Evolutionary conservation across 2,329 filamentous ascomycete species (phyloP).

Genomic region (Scortechinia acanthostroma): DNA sequence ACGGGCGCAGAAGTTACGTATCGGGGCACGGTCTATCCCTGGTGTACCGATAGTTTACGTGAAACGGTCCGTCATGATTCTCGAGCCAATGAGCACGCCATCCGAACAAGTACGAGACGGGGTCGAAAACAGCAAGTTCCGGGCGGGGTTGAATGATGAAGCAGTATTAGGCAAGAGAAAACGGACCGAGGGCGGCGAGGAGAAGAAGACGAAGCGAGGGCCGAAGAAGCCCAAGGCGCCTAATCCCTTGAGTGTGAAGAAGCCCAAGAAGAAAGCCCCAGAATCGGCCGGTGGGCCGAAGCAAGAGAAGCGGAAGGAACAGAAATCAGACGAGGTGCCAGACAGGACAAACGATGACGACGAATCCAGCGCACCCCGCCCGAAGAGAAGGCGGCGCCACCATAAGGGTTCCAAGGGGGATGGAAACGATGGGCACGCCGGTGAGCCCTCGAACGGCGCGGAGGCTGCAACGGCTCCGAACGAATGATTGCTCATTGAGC

Average conservation of each 20-base stretch:
- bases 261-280: constrained; percentile 45
- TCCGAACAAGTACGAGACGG: constrained; percentile 55
- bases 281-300: constrained; percentile 8
- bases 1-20: constrained; percentile 20
- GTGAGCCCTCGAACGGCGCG: background rate
- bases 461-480: background rate
- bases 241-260: constrained; percentile 67
- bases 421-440: background rate
- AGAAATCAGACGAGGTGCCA: background rate
- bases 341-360: background rate
- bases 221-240: constrained; percentile 58
- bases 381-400: background rate
- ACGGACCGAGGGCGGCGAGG: constrained; percentile 31
- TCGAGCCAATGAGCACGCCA: constrained; percentile 65
- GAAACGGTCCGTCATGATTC: constrained; percentile 23
- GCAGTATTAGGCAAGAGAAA: constrained; percentile 38
- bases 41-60: constrained; percentile 40
- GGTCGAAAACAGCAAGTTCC: constrained; percentile 71
- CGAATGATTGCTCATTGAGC: too few relatives aligned
- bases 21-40: constrained; percentile 28
- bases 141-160: constrained; percentile 54
- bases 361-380: background rate
- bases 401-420: background rate
- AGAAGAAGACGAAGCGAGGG: constrained; percentile 37
- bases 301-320: constrained; percentile 6